Conservation (phyloP, 257 asterid species). For the Solanum paucissectum region DNA sequence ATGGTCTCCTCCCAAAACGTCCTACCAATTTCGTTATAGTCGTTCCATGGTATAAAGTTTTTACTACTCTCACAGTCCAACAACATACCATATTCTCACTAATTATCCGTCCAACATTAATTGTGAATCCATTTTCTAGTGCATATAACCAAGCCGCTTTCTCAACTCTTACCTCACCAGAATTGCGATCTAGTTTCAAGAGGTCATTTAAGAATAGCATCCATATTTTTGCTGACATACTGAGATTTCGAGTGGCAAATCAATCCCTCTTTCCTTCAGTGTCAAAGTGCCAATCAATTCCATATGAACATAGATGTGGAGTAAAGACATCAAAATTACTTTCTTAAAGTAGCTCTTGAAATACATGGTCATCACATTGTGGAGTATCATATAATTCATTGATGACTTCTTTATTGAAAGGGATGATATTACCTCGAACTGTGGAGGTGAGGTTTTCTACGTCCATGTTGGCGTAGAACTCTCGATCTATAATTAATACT, state of each 20-base stretch:
- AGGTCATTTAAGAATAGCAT: not conserved
- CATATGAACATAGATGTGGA: not conserved
- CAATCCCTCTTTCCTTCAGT: not conserved
- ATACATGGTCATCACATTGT: not conserved
- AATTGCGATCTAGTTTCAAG: not conserved
- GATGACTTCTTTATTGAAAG: not conserved
- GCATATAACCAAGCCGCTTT: not conserved
- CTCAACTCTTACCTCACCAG: not conserved
- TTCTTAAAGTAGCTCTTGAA: not conserved
- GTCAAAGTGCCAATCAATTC: not conserved
- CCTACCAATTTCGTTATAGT: not conserved
- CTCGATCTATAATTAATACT: not conserved
- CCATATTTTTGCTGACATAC: not conserved
- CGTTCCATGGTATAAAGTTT: not conserved
- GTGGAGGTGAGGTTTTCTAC: not conserved
- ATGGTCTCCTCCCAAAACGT: not conserved
- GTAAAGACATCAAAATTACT: no score
- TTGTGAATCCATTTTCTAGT: no score
- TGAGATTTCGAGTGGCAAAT: not conserved
- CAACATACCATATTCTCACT: not conserved
- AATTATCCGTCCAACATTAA: not conserved
- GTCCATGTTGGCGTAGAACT: not conserved
- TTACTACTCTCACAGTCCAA: no score
- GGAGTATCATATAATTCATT: not conserved
- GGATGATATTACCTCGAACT: not conserved